These are phyloP conservation scores for Hyaloscypha bicolor DNA, from an alignment of 495 filamentous ascomycete genomes.

Conservation along the genomic window DNA sequence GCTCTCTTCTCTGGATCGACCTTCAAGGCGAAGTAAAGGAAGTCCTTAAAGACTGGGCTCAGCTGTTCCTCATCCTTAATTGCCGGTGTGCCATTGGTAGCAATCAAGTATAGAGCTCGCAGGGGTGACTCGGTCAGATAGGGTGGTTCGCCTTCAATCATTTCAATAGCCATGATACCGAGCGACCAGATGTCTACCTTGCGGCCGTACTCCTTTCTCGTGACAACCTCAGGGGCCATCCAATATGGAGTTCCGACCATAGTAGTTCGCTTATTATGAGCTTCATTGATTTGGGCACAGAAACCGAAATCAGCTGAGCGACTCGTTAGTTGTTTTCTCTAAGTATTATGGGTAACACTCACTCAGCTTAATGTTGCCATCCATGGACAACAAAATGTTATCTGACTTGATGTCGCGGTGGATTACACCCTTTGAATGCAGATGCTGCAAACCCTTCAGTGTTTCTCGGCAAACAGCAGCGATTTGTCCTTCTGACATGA, in stretches of 20 bases:
- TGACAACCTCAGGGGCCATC: conserved; percentile 99
- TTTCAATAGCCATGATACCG: conserved; percentile 99
- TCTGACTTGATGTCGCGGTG: conserved; percentile 99
- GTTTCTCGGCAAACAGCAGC: conserved; percentile 94
- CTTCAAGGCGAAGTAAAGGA: conserved; percentile 86
- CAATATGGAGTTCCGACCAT: conserved; percentile 99
- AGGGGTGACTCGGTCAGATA: conserved; percentile 96
- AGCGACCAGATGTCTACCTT: conserved; percentile 99
- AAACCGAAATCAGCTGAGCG: conserved; percentile 96
- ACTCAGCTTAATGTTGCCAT: conserved; percentile 98
- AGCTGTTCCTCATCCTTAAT: conserved; percentile 92
- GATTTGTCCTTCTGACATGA: conserved; percentile 97
- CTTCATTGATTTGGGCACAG: conserved; percentile 97
- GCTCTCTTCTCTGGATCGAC: conserved; percentile 96
- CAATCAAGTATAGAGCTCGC: conserved; percentile 91
- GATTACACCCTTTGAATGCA: conserved; percentile 97
- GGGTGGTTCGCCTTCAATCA: conserved; percentile 98
- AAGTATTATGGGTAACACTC: conserved; percentile 42
- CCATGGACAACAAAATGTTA: conserved; percentile 92
- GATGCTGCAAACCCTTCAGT: conserved; percentile 85
- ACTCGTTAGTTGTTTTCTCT: background rate
- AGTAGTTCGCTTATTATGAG: conserved; percentile 94
- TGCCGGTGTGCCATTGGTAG: conserved; percentile 91
- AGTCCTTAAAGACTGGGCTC: conserved; percentile 81
- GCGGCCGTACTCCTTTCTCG: conserved; percentile 94